phyloP scores from a whole-genome alignment of 176 grass and related monocot genomes.

The Tillandsia fasciculata region DNA sequence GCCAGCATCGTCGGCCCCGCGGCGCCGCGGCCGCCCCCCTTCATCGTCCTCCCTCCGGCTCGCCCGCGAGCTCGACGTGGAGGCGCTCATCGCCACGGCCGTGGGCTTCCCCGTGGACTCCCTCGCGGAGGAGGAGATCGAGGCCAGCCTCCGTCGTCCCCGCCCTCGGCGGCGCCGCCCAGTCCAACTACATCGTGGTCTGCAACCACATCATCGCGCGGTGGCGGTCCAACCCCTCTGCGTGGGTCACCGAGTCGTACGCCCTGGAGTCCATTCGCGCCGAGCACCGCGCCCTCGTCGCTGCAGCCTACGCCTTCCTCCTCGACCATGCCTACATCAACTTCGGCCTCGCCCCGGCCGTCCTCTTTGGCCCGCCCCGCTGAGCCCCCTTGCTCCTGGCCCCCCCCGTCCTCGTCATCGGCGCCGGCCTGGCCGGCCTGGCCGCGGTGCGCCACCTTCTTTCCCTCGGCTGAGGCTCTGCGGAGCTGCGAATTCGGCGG shows the following conservation, averaged over 20 bases:
- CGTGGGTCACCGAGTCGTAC: constrained; percentile 39
- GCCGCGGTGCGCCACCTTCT: too few relatives aligned
- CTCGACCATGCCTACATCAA: constrained; percentile 78
- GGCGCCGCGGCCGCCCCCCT: constrained; percentile 58
- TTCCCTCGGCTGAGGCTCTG: too few relatives aligned
- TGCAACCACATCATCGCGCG: constrained; percentile 85
- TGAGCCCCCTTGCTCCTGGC: too few relatives aligned
- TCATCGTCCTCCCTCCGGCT: constrained; percentile 78
- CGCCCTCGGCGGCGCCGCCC: constrained; percentile 49
- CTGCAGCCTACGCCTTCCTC: constrained; percentile 63
- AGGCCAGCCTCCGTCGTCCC: constrained; percentile 61
- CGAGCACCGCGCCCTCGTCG: constrained; percentile 71
- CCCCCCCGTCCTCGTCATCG: too few relatives aligned
- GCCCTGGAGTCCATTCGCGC: constrained; percentile 75
- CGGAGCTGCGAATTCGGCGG: too few relatives aligned
- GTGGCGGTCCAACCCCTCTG: constrained; percentile 75
- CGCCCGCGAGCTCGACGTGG: constrained; percentile 80
- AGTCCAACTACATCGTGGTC: constrained; percentile 87
- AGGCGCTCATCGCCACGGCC: constrained; percentile 67
- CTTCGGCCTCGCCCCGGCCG: too few relatives aligned
- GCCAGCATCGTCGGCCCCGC: constrained; percentile 39
- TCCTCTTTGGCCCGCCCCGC: too few relatives aligned
- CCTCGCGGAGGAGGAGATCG: constrained; percentile 89
- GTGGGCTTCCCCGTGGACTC: constrained; percentile 82
- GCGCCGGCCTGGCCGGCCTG: too few relatives aligned